Conservation (phyloP, 768 basidiomycete genomes). For the Tulasnella sp. region DNA sequence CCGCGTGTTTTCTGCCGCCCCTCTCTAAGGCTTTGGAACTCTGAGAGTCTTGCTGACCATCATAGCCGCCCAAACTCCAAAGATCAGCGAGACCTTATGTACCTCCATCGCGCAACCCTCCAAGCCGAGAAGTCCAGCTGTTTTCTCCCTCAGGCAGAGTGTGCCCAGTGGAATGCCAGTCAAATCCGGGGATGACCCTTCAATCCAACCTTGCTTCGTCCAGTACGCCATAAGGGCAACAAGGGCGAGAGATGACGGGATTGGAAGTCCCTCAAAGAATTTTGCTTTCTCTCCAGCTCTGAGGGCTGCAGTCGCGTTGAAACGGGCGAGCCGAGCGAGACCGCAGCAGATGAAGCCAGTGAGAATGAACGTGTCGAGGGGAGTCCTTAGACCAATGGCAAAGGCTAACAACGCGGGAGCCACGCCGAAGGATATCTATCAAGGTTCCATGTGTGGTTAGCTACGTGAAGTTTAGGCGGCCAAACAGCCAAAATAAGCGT, state of each 20-base stretch:
- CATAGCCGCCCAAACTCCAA: slow-evolving; percentile 80
- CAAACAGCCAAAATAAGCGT: neutral
- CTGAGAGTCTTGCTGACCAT: slow-evolving; percentile 98
- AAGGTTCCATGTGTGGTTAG: neutral
- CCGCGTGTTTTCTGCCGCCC: neutral
- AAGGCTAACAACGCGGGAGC: slow-evolving; percentile 93
- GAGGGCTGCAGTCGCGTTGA: slow-evolving; percentile 95
- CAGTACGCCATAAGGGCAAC: slow-evolving; percentile 75
- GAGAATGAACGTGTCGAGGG: slow-evolving; percentile 79
- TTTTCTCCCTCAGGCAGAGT: slow-evolving; percentile 61
- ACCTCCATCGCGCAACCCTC: slow-evolving; percentile 47
- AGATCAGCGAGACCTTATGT: slow-evolving; percentile 70
- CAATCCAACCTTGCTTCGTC: slow-evolving; percentile 79
- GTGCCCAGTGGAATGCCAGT: slow-evolving; percentile 55
- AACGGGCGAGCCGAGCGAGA: slow-evolving; percentile 90
- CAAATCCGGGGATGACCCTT: slow-evolving; percentile 40
- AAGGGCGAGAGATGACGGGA: slow-evolving; percentile 79
- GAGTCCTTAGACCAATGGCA: slow-evolving; percentile 80
- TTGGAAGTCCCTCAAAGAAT: slow-evolving; percentile 97
- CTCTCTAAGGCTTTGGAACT: slow-evolving; percentile 61
- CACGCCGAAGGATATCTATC: slow-evolving; percentile 93
- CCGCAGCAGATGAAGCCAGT: slow-evolving; percentile 93
- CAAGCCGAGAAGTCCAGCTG: slow-evolving; percentile 47
- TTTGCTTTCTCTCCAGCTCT: slow-evolving; percentile 84
- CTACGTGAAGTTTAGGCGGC: neutral